These are phyloP conservation scores for Urochloa ruziziensis DNA, from an alignment of 176 grass and related monocot genomes.

Conservation along the genomic window DNA sequence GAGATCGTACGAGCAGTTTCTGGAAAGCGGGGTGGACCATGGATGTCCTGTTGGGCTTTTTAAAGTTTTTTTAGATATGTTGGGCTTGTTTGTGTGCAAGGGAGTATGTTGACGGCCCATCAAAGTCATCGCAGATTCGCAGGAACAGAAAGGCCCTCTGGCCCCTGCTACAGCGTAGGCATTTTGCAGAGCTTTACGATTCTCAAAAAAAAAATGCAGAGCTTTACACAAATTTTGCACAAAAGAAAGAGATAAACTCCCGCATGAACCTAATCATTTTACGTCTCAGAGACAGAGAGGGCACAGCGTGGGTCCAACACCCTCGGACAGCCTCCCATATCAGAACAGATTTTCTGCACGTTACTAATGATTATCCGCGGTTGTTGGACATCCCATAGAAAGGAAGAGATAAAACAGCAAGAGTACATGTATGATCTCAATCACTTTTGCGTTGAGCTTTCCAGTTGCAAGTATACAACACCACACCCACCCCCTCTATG, in stretches of 20 bases:
- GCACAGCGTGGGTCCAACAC: not conserved
- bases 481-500: not conserved
- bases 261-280: not conserved
- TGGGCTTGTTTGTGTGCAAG: not conserved
- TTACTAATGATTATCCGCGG: not conserved
- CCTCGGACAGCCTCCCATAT: not conserved
- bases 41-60: not conserved
- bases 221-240: not conserved
- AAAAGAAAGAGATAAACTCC: not conserved
- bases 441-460: conserved; percentile 33
- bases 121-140: not conserved
- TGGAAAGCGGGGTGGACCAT: not conserved
- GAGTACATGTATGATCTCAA: conserved; percentile 18
- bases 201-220: no score
- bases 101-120: not conserved
- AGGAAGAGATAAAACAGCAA: not conserved
- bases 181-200: no score
- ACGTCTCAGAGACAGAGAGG: rapidly evolving
- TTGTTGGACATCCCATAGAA: not conserved
- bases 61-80: not conserved
- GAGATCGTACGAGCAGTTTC: not conserved
- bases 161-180: no score
- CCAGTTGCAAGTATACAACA: conserved; percentile 34
- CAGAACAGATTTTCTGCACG: not conserved
- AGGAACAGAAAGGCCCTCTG: not conserved